phyloP scores from a whole-genome alignment of 2,329 filamentous ascomycete species.

The Botrytis squamosa region DNA sequence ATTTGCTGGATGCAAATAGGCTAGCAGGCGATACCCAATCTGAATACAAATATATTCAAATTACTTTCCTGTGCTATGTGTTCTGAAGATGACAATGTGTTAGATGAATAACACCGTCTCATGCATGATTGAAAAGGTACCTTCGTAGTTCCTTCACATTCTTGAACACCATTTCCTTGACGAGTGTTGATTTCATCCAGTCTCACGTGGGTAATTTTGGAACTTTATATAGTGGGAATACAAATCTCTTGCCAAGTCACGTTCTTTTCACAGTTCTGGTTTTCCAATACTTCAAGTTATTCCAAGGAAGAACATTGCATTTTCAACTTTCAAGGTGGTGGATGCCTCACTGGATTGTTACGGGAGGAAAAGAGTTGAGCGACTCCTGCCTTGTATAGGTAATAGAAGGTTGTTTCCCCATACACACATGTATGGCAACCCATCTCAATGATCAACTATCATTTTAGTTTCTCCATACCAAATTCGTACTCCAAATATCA shows the following conservation, averaged over 20 bases:
- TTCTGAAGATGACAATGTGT: background rate
- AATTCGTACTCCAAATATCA: background rate
- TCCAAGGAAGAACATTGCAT: background rate
- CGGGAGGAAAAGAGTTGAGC: background rate
- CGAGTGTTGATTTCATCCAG: background rate
- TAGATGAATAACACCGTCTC: background rate
- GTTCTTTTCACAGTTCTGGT: background rate
- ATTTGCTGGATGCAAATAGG: constrained; percentile 10
- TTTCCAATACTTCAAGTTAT: background rate
- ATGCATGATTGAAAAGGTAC: background rate
- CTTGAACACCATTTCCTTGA: background rate
- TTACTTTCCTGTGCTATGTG: background rate
- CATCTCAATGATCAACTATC: background rate
- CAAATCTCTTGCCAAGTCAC: background rate
- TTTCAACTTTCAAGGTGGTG: background rate
- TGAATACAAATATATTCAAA: constrained; percentile 12
- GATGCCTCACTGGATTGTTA: background rate
- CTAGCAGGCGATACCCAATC: constrained; percentile 18
- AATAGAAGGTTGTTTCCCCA: background rate
- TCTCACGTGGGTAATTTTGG: background rate
- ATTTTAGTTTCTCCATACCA: background rate
- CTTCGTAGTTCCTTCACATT: background rate
- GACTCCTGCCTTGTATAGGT: background rate
- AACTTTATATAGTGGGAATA: background rate
- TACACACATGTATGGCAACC: background rate